phyloP scores from a whole-genome alignment of 2,329 filamentous ascomycete species.

The Arthrinium phaeospermum region DNA sequence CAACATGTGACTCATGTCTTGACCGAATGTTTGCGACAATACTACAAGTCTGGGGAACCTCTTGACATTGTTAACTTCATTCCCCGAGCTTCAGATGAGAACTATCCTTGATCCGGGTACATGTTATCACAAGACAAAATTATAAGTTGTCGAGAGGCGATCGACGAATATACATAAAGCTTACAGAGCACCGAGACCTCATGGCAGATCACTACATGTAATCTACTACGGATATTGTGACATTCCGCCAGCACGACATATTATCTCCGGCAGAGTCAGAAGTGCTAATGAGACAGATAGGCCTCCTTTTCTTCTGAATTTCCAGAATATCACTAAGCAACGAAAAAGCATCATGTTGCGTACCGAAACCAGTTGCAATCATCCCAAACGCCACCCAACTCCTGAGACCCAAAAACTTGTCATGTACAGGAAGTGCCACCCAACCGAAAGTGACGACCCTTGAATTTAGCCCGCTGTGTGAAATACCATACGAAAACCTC shows the following conservation, averaged over 20 bases:
- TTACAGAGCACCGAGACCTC: background rate
- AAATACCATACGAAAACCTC: background rate
- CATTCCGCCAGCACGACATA: background rate
- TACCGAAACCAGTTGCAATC: background rate
- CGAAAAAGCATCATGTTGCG: background rate
- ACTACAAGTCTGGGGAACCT: background rate
- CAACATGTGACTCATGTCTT: background rate
- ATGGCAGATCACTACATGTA: background rate
- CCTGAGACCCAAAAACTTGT: background rate
- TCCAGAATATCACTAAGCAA: slow-evolving; percentile 8
- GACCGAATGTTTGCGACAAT: background rate
- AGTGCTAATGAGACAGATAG: background rate
- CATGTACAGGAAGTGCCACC: slow-evolving; percentile 9
- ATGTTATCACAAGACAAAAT: background rate
- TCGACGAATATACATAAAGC: background rate
- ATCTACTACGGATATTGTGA: background rate
- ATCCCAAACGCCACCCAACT: slow-evolving; percentile 3
- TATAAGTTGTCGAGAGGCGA: background rate
- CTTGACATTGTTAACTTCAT: too few relatives aligned
- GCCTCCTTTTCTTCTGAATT: background rate
- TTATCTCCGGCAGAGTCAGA: background rate
- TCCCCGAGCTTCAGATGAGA: background rate
- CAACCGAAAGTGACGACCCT: slow-evolving; percentile 13
- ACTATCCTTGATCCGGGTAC: background rate
- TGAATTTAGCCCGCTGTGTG: background rate